Evolutionary conservation across 164 flowering plant genomes (phyloP).

Genomic region (Piper longum): DNA sequence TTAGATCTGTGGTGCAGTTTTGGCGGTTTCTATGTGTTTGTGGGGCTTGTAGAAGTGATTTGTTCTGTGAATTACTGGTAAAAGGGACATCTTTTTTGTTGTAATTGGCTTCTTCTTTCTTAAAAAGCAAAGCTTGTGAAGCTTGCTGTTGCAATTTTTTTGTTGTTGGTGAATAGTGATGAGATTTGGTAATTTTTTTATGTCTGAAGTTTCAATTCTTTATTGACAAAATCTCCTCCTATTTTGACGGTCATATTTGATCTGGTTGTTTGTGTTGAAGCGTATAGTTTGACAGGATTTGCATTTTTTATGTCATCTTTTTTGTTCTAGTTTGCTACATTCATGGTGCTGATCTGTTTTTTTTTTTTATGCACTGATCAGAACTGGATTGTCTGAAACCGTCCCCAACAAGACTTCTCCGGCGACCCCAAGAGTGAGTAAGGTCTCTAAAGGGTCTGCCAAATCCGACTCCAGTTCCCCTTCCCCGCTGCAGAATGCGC

Average conservation of each 20-base stretch:
- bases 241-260: neutral
- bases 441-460: constrained; percentile 24
- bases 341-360: constrained; percentile 1
- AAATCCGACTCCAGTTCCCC: constrained; percentile 56
- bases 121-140: too few species aligned
- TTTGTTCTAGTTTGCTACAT: neutral
- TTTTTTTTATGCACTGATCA: constrained; percentile 19
- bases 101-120: too few species aligned
- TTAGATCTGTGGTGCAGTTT: neutral
- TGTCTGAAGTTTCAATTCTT: too few species aligned
- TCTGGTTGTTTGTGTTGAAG: neutral
- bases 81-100: too few species aligned
- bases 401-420: constrained; percentile 47
- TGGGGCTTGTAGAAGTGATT: too few species aligned
- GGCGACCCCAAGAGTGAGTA: constrained; percentile 52
- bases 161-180: too few species aligned
- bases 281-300: neutral
- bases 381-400: constrained; percentile 54
- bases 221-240: neutral
- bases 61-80: too few species aligned
- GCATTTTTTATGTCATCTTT: neutral
- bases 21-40: too few species aligned
- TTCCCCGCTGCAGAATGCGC: constrained; percentile 39
- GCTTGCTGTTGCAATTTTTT: too few species aligned
- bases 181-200: too few species aligned